phyloP scores from a whole-genome alignment of 768 basidiomycete species.

The Punctularia strigosozonata region DNA sequence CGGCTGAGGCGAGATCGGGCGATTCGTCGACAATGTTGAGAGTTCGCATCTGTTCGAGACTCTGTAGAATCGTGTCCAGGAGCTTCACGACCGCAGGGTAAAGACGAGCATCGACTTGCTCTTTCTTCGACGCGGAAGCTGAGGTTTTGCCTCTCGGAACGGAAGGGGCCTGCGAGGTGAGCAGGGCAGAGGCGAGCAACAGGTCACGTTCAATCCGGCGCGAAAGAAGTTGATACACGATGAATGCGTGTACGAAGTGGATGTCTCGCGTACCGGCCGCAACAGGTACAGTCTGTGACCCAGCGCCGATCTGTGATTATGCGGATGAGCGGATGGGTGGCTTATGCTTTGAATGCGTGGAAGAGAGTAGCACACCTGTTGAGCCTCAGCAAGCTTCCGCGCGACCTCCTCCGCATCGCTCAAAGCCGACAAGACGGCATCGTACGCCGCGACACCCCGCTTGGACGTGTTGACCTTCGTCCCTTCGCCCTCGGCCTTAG shows the following conservation, averaged over 20 bases:
- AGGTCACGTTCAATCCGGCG: conserved; percentile 85
- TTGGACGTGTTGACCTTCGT: conserved; percentile 39
- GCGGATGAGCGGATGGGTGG: no score
- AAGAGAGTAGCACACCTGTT: conserved; percentile 42
- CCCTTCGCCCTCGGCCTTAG: conserved; percentile 13
- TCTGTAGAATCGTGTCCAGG: conserved; percentile 77
- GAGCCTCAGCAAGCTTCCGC: conserved; percentile 69
- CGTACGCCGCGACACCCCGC: conserved; percentile 76
- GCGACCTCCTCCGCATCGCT: conserved; percentile 87
- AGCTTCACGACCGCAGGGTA: conserved; percentile 84
- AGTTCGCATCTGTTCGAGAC: conserved; percentile 71
- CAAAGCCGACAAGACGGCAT: conserved; percentile 70
- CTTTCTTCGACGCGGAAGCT: conserved; percentile 22
- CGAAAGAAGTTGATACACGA: conserved; percentile 79
- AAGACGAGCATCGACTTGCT: conserved; percentile 56
- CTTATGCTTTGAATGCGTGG: not conserved
- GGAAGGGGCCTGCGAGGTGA: conserved; percentile 28
- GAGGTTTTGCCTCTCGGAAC: conserved; percentile 9
- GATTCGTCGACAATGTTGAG: conserved; percentile 83
- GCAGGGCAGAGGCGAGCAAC: conserved; percentile 57
- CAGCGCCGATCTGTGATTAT: no score
- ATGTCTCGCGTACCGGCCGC: conserved; percentile 53
- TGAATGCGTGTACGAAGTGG: conserved; percentile 76
- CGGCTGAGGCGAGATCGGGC: conserved; percentile 65
- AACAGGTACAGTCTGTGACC: conserved; percentile 26